Evolutionary conservation across 768 basidiomycete genomes (phyloP).

Genomic region (Amyloporia xantha): DNA sequence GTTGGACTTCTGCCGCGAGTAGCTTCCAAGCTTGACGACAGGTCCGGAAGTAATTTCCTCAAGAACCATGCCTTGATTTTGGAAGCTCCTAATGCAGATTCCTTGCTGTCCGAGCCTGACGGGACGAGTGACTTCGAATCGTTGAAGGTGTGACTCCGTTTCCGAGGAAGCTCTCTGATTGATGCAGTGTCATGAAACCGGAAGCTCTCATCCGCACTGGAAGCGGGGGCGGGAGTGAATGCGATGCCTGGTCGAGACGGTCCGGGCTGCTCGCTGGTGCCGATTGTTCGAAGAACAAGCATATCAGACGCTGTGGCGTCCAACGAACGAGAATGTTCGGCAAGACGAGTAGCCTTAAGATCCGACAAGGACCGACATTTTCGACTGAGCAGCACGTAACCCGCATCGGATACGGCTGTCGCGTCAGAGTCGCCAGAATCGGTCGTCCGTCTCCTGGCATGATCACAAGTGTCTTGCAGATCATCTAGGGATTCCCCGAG

Average conservation of each 20-base stretch:
- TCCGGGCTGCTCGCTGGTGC: not conserved
- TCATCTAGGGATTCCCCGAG: not conserved
- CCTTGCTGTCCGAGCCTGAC: conserved; percentile 12
- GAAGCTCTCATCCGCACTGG: not conserved
- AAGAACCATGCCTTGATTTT: conserved; percentile 60
- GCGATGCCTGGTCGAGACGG: not conserved
- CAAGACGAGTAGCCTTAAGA: conserved; percentile 6
- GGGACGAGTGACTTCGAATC: conserved; percentile 10
- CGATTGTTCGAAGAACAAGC: not conserved
- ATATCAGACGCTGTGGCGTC: not conserved
- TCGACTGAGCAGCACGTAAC: conserved; percentile 9
- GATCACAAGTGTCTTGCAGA: conserved; percentile 10
- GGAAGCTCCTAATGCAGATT: conserved; percentile 28
- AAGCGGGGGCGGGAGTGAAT: not conserved
- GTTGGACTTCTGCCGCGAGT: not conserved
- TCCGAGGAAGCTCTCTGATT: conserved; percentile 8
- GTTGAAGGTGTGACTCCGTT: conserved; percentile 11
- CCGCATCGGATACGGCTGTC: conserved; percentile 38
- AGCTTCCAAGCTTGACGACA: not conserved
- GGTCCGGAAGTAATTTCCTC: conserved; percentile 42
- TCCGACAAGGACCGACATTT: conserved; percentile 19
- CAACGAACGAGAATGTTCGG: not conserved
- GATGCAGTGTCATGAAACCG: not conserved
- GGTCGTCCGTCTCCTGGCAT: conserved; percentile 36
- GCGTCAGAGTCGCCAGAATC: conserved; percentile 63